Conservation (phyloP, 345 rosid genomes). For the Pistacia atlantica region DNA sequence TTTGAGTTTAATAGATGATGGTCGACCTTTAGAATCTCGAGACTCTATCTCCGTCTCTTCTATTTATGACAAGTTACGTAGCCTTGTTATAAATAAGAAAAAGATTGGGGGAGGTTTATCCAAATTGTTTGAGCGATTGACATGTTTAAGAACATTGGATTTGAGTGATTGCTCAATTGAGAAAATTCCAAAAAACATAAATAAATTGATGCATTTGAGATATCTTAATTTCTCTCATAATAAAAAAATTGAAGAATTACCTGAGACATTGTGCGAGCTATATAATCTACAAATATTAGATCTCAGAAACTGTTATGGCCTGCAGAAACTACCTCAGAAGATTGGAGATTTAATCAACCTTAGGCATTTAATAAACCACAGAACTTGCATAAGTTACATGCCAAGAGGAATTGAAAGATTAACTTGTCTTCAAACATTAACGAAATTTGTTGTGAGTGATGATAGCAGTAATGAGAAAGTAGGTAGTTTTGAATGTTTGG, state of each 20-base stretch:
- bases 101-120: not conserved
- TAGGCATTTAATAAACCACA: conserved; percentile 1
- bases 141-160: not conserved
- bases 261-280: conserved; percentile 18
- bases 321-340: conserved; percentile 2
- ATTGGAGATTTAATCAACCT: conserved; percentile 16
- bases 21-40: too few relatives aligned
- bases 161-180: not conserved
- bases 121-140: conserved; percentile 1
- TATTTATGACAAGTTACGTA: conserved; percentile 19
- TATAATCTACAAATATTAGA: conserved; percentile 20
- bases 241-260: conserved; percentile 13
- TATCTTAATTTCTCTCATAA: conserved; percentile 17
- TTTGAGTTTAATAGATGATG: not conserved
- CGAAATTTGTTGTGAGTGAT: not conserved
- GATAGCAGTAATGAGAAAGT: not conserved
- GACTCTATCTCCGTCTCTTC: not conserved
- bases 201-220: conserved; percentile 21
- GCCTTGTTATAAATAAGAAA: not conserved
- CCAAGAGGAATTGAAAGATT: conserved; percentile 24
- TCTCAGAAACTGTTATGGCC: not conserved
- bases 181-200: conserved; percentile 15
- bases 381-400: not conserved
- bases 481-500: not conserved
- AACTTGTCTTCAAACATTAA: conserved; percentile 14